Evolutionary conservation across 2,329 filamentous ascomycete genomes (phyloP).

Genomic region (Bipolaris zeicola): DNA sequence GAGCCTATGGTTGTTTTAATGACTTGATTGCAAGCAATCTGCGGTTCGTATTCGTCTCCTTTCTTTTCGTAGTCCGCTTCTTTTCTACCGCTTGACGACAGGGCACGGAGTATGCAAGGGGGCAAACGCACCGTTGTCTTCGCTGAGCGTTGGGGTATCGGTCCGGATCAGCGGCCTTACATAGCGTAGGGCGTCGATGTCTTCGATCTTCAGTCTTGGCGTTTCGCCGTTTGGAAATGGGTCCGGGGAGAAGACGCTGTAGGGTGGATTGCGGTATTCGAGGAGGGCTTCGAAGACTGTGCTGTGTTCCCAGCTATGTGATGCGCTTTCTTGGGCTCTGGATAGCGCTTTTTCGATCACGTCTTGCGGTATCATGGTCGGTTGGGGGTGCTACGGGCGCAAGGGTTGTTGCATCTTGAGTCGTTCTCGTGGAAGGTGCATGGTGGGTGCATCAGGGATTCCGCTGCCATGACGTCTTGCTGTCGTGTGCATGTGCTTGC

Average conservation of each 20-base stretch:
- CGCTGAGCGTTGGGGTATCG: conserved; percentile 38
- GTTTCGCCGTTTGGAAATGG: conserved; percentile 45
- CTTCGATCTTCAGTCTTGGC: conserved; percentile 25
- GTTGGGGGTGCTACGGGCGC: neutral
- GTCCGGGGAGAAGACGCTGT: conserved; percentile 45
- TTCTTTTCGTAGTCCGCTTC: neutral
- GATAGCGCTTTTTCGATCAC: conserved; percentile 26
- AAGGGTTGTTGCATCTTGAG: neutral
- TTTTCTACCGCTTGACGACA: no score
- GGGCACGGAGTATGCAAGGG: neutral
- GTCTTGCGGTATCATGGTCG: conserved; percentile 60
- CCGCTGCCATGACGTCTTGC: neutral
- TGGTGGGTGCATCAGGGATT: neutral
- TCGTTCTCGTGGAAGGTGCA: neutral
- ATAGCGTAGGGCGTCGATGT: conserved; percentile 44
- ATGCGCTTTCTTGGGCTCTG: conserved; percentile 40
- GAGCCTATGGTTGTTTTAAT: conserved; percentile 13
- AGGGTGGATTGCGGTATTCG: conserved; percentile 46
- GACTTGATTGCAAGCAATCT: neutral
- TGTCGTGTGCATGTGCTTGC: neutral
- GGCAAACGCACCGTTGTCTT: conserved; percentile 38
- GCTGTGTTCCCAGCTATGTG: conserved; percentile 52
- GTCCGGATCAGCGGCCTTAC: conserved; percentile 42
- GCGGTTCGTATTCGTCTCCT: neutral
- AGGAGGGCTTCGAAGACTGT: conserved; percentile 50